These are phyloP conservation scores for Pseudozyma hubeiensis DNA, from an alignment of 1,284 basidiomycete genomes.

Conservation along the genomic window DNA sequence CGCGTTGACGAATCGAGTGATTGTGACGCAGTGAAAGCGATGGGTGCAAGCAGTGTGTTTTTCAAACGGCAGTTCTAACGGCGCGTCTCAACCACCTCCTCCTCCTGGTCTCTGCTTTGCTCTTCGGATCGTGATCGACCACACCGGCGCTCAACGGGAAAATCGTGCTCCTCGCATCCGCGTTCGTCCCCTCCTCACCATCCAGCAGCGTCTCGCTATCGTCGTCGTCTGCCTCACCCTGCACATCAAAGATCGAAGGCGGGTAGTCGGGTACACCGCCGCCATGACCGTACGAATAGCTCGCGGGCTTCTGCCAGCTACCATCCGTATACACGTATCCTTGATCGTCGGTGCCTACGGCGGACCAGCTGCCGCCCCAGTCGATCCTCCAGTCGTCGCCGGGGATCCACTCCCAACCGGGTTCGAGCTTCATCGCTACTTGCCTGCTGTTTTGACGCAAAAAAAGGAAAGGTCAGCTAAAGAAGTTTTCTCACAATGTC, in stretches of 20 bases:
- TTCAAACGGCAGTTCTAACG: constrained; percentile 23
- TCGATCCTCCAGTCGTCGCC: constrained; percentile 68
- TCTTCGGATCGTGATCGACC: constrained; percentile 43
- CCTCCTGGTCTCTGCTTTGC: constrained; percentile 43
- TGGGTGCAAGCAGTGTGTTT: background rate
- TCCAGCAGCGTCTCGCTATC: constrained; percentile 14
- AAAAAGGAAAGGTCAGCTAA: background rate
- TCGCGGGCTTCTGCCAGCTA: constrained; percentile 64
- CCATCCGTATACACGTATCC: constrained; percentile 67
- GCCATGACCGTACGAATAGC: constrained; percentile 62
- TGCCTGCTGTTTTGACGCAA: constrained; percentile 46
- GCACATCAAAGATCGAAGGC: constrained; percentile 41
- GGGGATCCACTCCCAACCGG: constrained; percentile 64
- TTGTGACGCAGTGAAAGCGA: background rate
- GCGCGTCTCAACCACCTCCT: constrained; percentile 51
- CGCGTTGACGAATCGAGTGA: background rate
- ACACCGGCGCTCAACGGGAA: constrained; percentile 41
- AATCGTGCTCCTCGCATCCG: constrained; percentile 34
- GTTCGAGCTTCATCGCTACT: constrained; percentile 58
- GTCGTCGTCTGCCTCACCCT: background rate
- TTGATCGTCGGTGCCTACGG: constrained; percentile 62
- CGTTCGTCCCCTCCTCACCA: constrained; percentile 11
- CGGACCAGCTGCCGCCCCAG: constrained; percentile 65
- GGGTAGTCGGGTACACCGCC: constrained; percentile 44
- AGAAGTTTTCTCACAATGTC: constrained; percentile 14